These are phyloP conservation scores for Calonectria pauciramosa DNA, from an alignment of 2,329 filamentous ascomycete genomes.

Conservation along the genomic window DNA sequence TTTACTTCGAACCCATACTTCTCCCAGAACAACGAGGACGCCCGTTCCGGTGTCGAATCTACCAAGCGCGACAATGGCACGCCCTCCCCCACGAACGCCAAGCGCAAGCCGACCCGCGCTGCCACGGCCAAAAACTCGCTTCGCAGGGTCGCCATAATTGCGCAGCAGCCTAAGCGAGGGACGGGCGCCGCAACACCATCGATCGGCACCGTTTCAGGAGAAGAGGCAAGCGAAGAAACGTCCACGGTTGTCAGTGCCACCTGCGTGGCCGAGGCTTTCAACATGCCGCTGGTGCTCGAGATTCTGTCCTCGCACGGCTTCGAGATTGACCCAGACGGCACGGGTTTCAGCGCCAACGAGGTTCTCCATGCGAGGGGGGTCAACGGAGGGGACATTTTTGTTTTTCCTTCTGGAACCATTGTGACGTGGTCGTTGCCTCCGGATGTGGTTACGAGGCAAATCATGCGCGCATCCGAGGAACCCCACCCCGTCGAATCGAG, in stretches of 20 bases:
- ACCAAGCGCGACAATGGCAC: slow-evolving; percentile 34
- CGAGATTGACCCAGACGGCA: slow-evolving; percentile 72
- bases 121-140: slow-evolving; percentile 78
- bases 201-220: neutral
- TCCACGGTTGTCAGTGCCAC: slow-evolving; percentile 68
- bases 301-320: slow-evolving; percentile 72
- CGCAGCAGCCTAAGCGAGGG: slow-evolving; percentile 70
- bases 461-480: slow-evolving; percentile 82
- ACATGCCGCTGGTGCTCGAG: slow-evolving; percentile 72
- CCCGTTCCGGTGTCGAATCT: slow-evolving; percentile 36
- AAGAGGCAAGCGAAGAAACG: slow-evolving; percentile 50
- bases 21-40: slow-evolving; percentile 55
- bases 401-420: slow-evolving; percentile 94
- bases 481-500: slow-evolving; percentile 77
- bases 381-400: slow-evolving; percentile 87
- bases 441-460: slow-evolving; percentile 78
- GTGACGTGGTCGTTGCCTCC: slow-evolving; percentile 92
- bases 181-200: slow-evolving; percentile 49
- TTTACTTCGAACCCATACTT: slow-evolving; percentile 76
- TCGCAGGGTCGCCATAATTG: slow-evolving; percentile 87
- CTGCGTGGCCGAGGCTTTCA: slow-evolving; percentile 74
- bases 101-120: slow-evolving; percentile 62
- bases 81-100: slow-evolving; percentile 44
- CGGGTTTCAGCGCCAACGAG: slow-evolving; percentile 71
- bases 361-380: slow-evolving; percentile 73